Evolutionary conservation across 345 rosid genomes (phyloP).

Genomic region (Excoecaria agallocha): DNA sequence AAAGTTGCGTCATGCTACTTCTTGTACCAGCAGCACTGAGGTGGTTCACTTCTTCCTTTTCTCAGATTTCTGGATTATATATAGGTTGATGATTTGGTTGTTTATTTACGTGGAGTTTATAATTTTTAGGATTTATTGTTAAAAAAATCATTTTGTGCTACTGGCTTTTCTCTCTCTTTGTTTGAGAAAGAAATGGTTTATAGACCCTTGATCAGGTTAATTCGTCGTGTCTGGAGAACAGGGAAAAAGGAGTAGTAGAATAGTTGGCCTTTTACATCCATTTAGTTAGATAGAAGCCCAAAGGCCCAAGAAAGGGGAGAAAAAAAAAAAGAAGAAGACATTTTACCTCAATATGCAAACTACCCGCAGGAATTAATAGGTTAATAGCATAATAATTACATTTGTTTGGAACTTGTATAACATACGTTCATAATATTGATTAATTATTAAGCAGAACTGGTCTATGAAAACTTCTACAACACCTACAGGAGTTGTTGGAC

Average conservation of each 20-base stretch:
- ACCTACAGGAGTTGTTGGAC: too few species aligned
- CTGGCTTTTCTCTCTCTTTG: background rate
- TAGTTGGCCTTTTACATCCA: too few species aligned
- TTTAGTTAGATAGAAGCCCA: too few species aligned
- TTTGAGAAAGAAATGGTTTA: background rate
- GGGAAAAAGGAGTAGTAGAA: too few species aligned
- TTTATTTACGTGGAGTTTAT: background rate
- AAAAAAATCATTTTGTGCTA: background rate
- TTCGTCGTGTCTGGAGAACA: background rate
- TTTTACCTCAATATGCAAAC: background rate
- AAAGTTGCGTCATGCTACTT: slow-evolving; percentile 73
- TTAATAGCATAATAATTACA: background rate
- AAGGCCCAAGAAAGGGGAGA: background rate
- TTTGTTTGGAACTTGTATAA: background rate
- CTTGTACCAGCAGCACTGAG: slow-evolving; percentile 70
- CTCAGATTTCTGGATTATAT: background rate
- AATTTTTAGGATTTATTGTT: background rate
- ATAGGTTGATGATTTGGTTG: too few species aligned
- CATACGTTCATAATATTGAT: background rate
- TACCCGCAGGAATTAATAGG: background rate
- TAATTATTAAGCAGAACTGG: background rate
- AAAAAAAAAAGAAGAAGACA: too few species aligned
- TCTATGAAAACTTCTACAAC: too few species aligned
- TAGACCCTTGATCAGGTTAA: background rate
- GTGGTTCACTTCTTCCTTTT: slow-evolving; percentile 49